Evolutionary conservation across 768 basidiomycete genomes (phyloP).

Genomic region (Xerocomellus amylosporus): DNA sequence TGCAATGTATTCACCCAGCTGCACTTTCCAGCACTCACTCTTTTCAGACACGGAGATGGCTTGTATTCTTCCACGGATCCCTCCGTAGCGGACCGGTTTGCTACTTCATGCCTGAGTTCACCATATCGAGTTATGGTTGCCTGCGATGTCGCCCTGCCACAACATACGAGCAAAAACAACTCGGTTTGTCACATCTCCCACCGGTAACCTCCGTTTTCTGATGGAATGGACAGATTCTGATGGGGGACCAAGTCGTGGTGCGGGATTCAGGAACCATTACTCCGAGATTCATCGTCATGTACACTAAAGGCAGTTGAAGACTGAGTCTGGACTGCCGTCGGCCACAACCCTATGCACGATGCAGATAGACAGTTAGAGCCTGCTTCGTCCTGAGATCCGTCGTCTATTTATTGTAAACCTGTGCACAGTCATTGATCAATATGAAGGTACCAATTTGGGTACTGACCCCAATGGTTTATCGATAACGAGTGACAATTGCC

Average conservation of each 20-base stretch:
- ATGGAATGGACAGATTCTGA: slow-evolving; percentile 39
- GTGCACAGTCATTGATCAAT: slow-evolving; percentile 15
- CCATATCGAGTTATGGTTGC: slow-evolving; percentile 66
- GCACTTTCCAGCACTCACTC: neutral
- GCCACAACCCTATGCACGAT: slow-evolving; percentile 15
- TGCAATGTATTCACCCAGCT: slow-evolving; percentile 6
- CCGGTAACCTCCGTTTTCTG: slow-evolving; percentile 22
- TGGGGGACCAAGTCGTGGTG: slow-evolving; percentile 53
- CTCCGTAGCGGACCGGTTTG: slow-evolving; percentile 51
- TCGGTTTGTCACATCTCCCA: slow-evolving; percentile 24
- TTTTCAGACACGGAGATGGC: slow-evolving; percentile 54
- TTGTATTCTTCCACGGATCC: slow-evolving; percentile 64
- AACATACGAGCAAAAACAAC: slow-evolving; percentile 21
- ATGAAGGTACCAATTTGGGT: slow-evolving; percentile 23
- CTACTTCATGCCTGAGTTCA: slow-evolving; percentile 66
- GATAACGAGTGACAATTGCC: slow-evolving; percentile 22
- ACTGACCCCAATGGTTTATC: slow-evolving; percentile 1
- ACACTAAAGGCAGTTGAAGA: slow-evolving; percentile 39
- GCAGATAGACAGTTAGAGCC: slow-evolving; percentile 23
- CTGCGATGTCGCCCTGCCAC: slow-evolving; percentile 50
- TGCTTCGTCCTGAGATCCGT: slow-evolving; percentile 20
- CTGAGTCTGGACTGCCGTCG: slow-evolving; percentile 15
- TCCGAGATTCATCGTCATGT: slow-evolving; percentile 59
- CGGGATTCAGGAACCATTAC: slow-evolving; percentile 52
- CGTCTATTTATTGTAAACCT: slow-evolving; percentile 23